Conservation (phyloP, 2,329 filamentous ascomycete species). For the Paracorniculantispora psalliotae region DNA sequence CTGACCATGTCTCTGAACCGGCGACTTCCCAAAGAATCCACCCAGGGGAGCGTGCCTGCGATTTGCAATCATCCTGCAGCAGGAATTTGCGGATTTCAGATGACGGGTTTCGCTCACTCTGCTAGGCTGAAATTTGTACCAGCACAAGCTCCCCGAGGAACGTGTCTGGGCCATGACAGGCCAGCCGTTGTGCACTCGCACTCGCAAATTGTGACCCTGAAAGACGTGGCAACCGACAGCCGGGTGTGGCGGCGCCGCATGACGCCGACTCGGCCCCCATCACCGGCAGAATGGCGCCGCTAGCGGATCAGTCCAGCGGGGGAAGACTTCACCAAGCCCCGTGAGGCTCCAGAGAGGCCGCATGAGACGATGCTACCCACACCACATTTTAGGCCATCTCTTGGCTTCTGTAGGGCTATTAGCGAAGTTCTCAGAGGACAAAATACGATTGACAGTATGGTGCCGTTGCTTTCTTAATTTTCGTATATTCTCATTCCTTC, state of each 20-base stretch:
- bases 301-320: neutral
- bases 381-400: neutral
- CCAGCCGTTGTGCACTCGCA: neutral
- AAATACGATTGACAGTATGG: neutral
- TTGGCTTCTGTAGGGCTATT: neutral
- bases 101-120: slow-evolving; percentile 4
- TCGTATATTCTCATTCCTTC: neutral
- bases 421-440: neutral
- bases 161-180: neutral
- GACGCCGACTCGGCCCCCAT: neutral
- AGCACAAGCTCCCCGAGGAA: neutral
- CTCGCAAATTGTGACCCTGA: neutral
- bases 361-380: neutral
- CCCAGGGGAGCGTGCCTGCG: neutral
- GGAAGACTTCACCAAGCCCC: neutral
- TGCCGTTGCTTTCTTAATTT: neutral
- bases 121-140: neutral
- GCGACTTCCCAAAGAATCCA: slow-evolving; percentile 1
- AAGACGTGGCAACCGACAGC: neutral
- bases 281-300: neutral
- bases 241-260: neutral
- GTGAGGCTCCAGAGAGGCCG: neutral
- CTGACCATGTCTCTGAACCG: neutral
- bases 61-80: neutral
- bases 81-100: neutral